These are phyloP conservation scores for Pichia kluyveri DNA, from an alignment of 805 yeast species.

Conservation along the genomic window DNA sequence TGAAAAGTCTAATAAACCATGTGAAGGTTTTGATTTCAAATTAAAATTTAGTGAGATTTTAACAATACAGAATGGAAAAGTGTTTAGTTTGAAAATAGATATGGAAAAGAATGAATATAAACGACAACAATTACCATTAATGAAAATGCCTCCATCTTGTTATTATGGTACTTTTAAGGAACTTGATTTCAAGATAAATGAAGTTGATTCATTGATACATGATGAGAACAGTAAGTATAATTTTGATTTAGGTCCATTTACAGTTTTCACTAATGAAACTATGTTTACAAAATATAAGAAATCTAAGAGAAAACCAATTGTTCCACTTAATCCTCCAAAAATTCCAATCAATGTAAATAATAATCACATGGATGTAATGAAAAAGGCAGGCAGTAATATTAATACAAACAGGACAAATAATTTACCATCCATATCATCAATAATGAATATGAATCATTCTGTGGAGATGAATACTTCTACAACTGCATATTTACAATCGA, in stretches of 20 bases:
- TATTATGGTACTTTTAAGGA: constrained; percentile 31
- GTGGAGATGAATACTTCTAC: neutral
- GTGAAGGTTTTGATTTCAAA: constrained; percentile 42
- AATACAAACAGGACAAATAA: neutral
- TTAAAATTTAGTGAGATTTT: constrained; percentile 38
- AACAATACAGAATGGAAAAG: constrained; percentile 22
- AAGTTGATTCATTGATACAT: constrained; percentile 4
- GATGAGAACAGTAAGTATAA: neutral
- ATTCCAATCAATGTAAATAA: too few relatives aligned
- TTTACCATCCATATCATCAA: neutral
- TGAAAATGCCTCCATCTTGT: constrained; percentile 25
- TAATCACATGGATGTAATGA: too few relatives aligned
- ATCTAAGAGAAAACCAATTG: neutral
- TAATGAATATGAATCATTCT: neutral
- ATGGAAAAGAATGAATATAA: constrained; percentile 9
- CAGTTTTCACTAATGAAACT: neutral
- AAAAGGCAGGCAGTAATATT: too few relatives aligned
- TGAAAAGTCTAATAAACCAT: constrained; percentile 32
- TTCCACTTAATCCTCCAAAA: too few relatives aligned
- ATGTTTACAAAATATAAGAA: neutral
- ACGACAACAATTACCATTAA: constrained; percentile 38
- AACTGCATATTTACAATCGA: neutral
- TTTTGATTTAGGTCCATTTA: neutral
- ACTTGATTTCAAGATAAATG: constrained; percentile 30
- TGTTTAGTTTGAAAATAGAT: constrained; percentile 10